Conservation (phyloP, 2,329 filamentous ascomycete species). For the Torrubiella hemipterigena region DNA sequence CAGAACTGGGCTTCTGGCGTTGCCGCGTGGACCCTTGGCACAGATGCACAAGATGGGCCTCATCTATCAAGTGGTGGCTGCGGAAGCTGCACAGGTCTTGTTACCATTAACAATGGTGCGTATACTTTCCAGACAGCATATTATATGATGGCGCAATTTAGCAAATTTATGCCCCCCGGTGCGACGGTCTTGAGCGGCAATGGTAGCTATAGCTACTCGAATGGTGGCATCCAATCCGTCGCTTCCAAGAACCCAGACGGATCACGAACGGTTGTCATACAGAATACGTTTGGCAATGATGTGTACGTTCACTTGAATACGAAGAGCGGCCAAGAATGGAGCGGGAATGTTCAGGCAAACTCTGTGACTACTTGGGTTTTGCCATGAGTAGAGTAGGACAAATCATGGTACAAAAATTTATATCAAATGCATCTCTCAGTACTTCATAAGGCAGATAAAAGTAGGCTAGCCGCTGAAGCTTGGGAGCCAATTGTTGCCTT, state of each 20-base stretch:
- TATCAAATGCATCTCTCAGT: not conserved
- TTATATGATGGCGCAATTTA: slow-evolving; percentile 40
- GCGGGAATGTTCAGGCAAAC: slow-evolving; percentile 6
- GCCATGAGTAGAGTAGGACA: not conserved
- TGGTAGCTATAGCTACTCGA: slow-evolving; percentile 20
- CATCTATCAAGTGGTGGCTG: slow-evolving; percentile 25
- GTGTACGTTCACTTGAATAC: slow-evolving; percentile 7
- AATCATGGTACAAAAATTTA: too few relatives aligned
- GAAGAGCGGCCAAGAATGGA: slow-evolving; percentile 7
- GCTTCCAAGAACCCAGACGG: slow-evolving; percentile 32
- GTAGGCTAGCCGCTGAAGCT: not conserved
- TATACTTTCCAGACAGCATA: slow-evolving; percentile 35
- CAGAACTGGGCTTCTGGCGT: slow-evolving; percentile 32
- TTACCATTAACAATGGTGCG: slow-evolving; percentile 36
- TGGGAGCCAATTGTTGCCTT: not conserved
- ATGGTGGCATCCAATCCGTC: slow-evolving; percentile 26
- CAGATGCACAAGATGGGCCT: slow-evolving; percentile 26
- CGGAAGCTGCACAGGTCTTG: slow-evolving; percentile 33
- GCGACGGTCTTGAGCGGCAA: slow-evolving; percentile 26
- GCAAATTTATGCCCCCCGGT: slow-evolving; percentile 31
- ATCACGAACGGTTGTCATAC: slow-evolving; percentile 24
- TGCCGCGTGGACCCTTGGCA: slow-evolving; percentile 31
- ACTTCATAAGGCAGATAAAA: not conserved
- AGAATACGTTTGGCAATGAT: slow-evolving; percentile 7
- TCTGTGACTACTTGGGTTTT: slow-evolving; percentile 8